These are phyloP conservation scores for Pseudophaeomoniella oleicola DNA, from an alignment of 2,329 filamentous ascomycete species.

Conservation along the genomic window DNA sequence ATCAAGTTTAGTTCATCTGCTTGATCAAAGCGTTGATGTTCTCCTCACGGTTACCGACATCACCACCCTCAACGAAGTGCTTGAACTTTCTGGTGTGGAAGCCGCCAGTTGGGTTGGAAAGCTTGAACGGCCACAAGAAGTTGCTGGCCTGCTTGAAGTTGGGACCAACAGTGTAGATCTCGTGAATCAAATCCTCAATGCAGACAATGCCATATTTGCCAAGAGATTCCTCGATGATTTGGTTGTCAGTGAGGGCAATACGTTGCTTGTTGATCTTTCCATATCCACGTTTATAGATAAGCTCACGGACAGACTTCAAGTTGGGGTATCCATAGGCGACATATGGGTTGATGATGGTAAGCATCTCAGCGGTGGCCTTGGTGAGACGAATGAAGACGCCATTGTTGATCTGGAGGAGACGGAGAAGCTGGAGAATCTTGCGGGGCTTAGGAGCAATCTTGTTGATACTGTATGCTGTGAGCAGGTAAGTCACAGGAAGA, in stretches of 20 bases:
- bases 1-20: constrained; percentile 77
- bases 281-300: constrained; percentile 99
- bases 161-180: constrained; percentile 96
- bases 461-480: constrained; percentile 97
- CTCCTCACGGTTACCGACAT: constrained; percentile 96
- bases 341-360: constrained; percentile 97
- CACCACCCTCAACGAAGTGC: constrained; percentile 97
- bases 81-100: constrained; percentile 97
- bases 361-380: constrained; percentile 95
- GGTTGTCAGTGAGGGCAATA: constrained; percentile 89
- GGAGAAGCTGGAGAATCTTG: constrained; percentile 98
- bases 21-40: constrained; percentile 92
- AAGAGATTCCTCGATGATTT: constrained; percentile 90
- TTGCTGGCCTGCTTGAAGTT: constrained; percentile 99
- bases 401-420: constrained; percentile 99
- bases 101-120: constrained; percentile 92
- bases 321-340: constrained; percentile 99
- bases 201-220: constrained; percentile 99
- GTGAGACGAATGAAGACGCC: constrained; percentile 95
- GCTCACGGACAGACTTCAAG: constrained; percentile 97
- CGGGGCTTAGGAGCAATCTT: constrained; percentile 99
- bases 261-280: constrained; percentile 99
- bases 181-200: constrained; percentile 97
- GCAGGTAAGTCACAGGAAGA: too few species aligned
- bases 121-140: constrained; percentile 99